Evolutionary conservation across 2,329 filamentous ascomycete species (phyloP), one percentile per base, ranked within the genome.

Genomic region (Colletotrichum simmondsii): DNA sequence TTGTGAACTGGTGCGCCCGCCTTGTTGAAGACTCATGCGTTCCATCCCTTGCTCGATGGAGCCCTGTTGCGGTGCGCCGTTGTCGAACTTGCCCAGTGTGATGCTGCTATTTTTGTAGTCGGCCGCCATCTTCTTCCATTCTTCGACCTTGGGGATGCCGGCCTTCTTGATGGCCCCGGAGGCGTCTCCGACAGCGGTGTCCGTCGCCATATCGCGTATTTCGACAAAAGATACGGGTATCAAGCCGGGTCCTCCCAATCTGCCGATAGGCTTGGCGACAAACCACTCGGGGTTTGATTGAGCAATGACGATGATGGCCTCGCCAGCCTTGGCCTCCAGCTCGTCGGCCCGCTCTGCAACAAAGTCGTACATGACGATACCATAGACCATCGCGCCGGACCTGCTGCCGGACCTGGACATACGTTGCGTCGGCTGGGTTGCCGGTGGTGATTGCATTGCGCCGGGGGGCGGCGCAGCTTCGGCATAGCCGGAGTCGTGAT

Each of bases 21-120:
- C 86, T 73, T 89, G 89, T 77, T 89, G 89, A 72, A 97, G 80
- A 78, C 94, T 97, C 93, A 97, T 91, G 58, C 94, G 90, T 77
- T 95, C 91, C 89, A 94, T 92, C 65, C 90, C 89, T 75, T 92
- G 89, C 71, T 93, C 92, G 78, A 96, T 85, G n/a, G 66, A 71
- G 14, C 88, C 86, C 72, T 83, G 83, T 24, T 77, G 77, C 8
- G 79, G 81, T 14, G 77, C 76, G 24, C 90, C 87, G 71, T 85
- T 87, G 78, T 96, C 94, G 77, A 97, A 96, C 83, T 96, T 97
- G 76, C 97, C 97, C 54, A 99, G 86, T 0, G 95, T 96, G 80
- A 99, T 98, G 84, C 97, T 98, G 82, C 95, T 98, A 81, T 98
- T 98, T 87, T 99, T 99, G 85, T 99, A 99, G 75, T 98, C 96